Evolutionary conservation across 2,329 filamentous ascomycete species (phyloP), one percentile per base, ranked within the genome.

Genomic region (Pseudocercospora vitis): DNA sequence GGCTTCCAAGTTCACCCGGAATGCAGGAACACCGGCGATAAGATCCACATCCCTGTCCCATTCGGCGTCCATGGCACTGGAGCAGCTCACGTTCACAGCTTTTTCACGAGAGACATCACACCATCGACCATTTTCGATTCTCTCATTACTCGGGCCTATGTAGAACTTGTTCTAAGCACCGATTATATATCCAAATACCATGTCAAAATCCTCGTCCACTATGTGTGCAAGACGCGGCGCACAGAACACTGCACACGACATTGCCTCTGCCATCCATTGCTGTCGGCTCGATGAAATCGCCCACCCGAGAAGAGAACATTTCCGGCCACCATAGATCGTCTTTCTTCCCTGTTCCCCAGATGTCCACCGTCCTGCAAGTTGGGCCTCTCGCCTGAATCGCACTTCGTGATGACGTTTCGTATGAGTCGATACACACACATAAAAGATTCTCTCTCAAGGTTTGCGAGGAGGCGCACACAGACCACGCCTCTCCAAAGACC

Each of bases 401-500:
- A 23, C 23, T 9, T 45, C 23, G 23, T 26, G 7, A 29, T 45
- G 40, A n/a, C 16, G 18, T 16, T 45, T 45, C 40, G 40, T 29
- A 28, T 29, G 40, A 18, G 21, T 45, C 40, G 40, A 7, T 45
- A 26, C 23, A 19, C 23, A 26, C 40, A 45, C 21, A 28, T 16
- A 28, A n/a, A 29, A 26, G 40, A 45, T 14, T 14, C 32, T 5
- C 14, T 35, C 40, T 12, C 21, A 24, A 45, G 29, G 40, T 42
- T 24, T 28, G 31, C 16, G 23, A 48, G 16, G 16, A 32, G 24
- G 44, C 42, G 26, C 18, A 23, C 50, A 48, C 52, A 45, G 40
- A 26, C 29, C 28, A 51, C 47, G 48, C 53, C 56, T 50, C 59
- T 48, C 53, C 50, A 52, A 59, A 56, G 53, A 55, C 54, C 56